Evolutionary conservation across 2,329 filamentous ascomycete genomes (phyloP).

Genomic region (Allantophomopsis cytisporea): DNA sequence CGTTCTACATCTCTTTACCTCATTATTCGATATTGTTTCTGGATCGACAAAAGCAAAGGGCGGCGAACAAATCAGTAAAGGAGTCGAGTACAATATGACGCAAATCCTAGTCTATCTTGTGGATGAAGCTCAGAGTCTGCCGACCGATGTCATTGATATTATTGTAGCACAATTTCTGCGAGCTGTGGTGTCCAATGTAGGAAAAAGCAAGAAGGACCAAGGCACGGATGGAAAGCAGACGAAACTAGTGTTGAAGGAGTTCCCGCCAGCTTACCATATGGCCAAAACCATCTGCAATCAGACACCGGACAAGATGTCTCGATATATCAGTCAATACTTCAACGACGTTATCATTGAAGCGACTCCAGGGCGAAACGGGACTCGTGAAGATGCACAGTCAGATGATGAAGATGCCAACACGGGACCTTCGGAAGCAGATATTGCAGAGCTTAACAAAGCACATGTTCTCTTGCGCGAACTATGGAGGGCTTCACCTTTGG

Average conservation of each 20-base stretch:
- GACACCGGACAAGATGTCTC: constrained; percentile 86
- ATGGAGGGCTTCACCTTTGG: constrained; percentile 80
- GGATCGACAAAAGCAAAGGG: constrained; percentile 59
- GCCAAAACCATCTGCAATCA: constrained; percentile 86
- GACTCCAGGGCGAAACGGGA: constrained; percentile 45
- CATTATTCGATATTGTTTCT: constrained; percentile 85
- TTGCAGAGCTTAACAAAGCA: constrained; percentile 80
- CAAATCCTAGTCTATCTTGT: constrained; percentile 74
- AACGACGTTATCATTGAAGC: constrained; percentile 92
- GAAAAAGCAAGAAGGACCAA: constrained; percentile 34
- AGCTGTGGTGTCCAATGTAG: constrained; percentile 56
- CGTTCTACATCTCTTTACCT: constrained; percentile 69
- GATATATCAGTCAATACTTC: constrained; percentile 91
- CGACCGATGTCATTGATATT: constrained; percentile 73
- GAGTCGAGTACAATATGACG: constrained; percentile 87
- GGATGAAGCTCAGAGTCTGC: constrained; percentile 69
- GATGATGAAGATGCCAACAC: constrained; percentile 42
- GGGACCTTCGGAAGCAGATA: constrained; percentile 67
- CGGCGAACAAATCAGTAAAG: constrained; percentile 78
- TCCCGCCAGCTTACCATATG: constrained; percentile 91
- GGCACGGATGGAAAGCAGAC: constrained; percentile 64
- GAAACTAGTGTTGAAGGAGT: constrained; percentile 72
- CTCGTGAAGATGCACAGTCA: constrained; percentile 41
- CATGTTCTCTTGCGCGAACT: constrained; percentile 82
- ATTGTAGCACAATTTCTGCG: constrained; percentile 93